phyloP scores from a whole-genome alignment of 345 rosid species.

The Salix suchowensis region DNA sequence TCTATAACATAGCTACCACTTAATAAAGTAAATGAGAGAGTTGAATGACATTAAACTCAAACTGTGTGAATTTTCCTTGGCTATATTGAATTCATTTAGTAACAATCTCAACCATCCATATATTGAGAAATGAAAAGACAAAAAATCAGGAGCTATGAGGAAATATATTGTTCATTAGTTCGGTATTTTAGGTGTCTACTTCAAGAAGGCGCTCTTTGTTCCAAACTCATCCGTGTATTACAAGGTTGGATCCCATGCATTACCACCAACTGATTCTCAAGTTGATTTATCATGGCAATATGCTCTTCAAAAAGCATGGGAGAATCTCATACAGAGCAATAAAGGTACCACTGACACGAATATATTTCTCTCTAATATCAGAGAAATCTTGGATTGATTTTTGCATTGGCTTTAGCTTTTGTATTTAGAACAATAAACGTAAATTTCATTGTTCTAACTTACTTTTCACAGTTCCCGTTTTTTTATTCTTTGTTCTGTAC shows the following conservation, averaged over 20 bases:
- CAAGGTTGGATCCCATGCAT: slow-evolving; percentile 68
- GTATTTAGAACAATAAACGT: background rate
- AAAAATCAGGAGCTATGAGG: background rate
- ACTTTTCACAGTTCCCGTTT: too few relatives aligned
- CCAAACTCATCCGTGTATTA: slow-evolving; percentile 72
- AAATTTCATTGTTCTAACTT: too few relatives aligned
- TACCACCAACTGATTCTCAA: slow-evolving; percentile 42
- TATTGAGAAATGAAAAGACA: background rate
- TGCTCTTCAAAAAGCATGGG: slow-evolving; percentile 74
- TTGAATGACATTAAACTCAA: background rate
- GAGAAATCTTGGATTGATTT: background rate
- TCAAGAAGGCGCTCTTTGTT: slow-evolving; percentile 86
- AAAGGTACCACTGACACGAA: slow-evolving; percentile 35
- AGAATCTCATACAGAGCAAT: slow-evolving; percentile 50
- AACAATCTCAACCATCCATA: background rate
- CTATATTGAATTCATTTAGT: background rate
- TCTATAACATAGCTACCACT: background rate
- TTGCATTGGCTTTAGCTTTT: background rate
- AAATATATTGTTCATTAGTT: background rate
- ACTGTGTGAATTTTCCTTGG: background rate
- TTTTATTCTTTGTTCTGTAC: too few relatives aligned
- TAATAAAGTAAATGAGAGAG: background rate
- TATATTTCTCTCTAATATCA: background rate
- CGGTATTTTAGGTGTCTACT: slow-evolving; percentile 54
- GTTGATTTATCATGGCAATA: slow-evolving; percentile 78